Evolutionary conservation across 306 rosid genomes (phyloP), one percentile per base, ranked within the genome.

Genomic region (Prunus mume): DNA sequence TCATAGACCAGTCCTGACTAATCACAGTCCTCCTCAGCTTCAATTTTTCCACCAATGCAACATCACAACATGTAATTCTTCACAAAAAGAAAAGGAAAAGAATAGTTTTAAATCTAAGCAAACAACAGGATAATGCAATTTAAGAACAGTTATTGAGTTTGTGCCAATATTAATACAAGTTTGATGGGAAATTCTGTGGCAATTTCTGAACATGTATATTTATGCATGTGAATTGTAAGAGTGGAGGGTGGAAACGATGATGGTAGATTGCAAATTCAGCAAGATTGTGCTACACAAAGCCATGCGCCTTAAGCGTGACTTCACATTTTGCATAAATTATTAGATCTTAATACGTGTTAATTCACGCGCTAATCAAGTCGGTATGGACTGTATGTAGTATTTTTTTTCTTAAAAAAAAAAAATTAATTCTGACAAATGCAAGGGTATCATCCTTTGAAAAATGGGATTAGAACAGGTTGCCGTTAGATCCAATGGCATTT

Each of bases 401-500:
- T 43, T 15, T 1, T 2, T 43, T 6, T 58, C 12, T 58, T 52
- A 50, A 43, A n/a, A 20, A 75, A 38, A 38, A 1, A 38, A 7
- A 1, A 6, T 25, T 64, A 20, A 20, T 9, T 49, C 78, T 73
- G 58, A 79, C 75, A 78, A 55, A 30, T 27, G 46, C 76, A 55
- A 15, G 75, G 65, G 84, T 67, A 80, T 78, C 70, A 73, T 80
- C 68, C 82, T 71, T 84, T 73, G 86, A 80, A 75, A 80, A 25
- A 66, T 49, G 84, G 41, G 70, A 81, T 78, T 79, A 50, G 72
- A 67, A 56, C 75, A 78, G 83, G 71, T 66, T 38, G 60, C 81
- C 80, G 75, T 66, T 65, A 30, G 90, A 90, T 88, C 93, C 90
- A 83, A 83, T 83, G 85, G 81, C 87, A 84, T 79, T 83, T 83